phyloP scores from a whole-genome alignment of 2,329 filamentous ascomycete species.

The Hypomyces perniciosus region DNA sequence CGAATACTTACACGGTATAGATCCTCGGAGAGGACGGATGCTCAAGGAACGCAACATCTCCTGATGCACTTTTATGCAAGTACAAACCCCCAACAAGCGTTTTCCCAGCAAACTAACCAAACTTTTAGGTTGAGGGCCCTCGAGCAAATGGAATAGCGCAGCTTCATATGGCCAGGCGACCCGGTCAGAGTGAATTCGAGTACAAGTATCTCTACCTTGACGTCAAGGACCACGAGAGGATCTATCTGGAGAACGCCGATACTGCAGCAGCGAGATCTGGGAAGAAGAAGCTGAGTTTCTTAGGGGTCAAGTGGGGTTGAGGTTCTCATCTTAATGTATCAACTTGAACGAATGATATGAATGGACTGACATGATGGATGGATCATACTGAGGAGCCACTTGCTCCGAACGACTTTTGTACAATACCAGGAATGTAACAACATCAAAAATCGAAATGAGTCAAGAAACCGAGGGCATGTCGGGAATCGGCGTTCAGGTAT shows the following conservation, averaged over 20 bases:
- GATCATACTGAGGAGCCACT: too few species aligned
- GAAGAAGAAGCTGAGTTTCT: slow-evolving; percentile 47
- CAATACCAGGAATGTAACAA: too few species aligned
- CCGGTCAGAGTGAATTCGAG: slow-evolving; percentile 60
- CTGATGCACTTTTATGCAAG: slow-evolving; percentile 78
- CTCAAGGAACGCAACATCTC: slow-evolving; percentile 71
- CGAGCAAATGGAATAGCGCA: slow-evolving; percentile 66
- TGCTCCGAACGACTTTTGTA: too few species aligned
- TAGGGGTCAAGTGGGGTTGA: slow-evolving; percentile 54
- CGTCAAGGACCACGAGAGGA: slow-evolving; percentile 61
- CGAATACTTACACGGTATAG: slow-evolving; percentile 36
- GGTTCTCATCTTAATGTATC: neutral
- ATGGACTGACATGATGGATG: too few species aligned
- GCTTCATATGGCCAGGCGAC: slow-evolving; percentile 68
- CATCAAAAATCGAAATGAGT: too few species aligned
- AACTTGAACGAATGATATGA: too few species aligned
- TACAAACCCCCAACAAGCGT: slow-evolving; percentile 5
- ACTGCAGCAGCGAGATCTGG: slow-evolving; percentile 28
- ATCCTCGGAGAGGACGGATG: slow-evolving; percentile 63
- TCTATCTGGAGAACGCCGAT: slow-evolving; percentile 60
- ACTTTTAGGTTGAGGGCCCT: slow-evolving; percentile 65
- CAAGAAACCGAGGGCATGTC: too few species aligned
- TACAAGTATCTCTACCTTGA: slow-evolving; percentile 80
- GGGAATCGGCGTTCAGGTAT: too few species aligned
- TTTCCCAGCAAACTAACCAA: slow-evolving; percentile 15